Evolutionary conservation across 139 green algal genomes (phyloP), one percentile per base, ranked within the genome.

Genomic region (Axilococcus clingmanii): DNA sequence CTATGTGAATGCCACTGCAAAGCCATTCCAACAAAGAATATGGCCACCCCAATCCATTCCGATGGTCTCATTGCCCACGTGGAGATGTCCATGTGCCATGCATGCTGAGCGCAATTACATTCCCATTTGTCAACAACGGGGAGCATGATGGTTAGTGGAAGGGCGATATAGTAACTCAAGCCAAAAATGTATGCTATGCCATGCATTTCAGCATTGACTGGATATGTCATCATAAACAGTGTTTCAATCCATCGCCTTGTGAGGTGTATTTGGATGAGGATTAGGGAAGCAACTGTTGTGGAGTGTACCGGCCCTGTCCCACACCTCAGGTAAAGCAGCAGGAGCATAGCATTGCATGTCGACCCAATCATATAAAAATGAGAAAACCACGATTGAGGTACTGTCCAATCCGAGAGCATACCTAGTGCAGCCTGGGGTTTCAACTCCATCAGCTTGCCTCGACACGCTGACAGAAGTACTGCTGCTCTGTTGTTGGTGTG

Each of bases 171-270:
- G 60, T 90, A 89, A 45, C 73, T 48, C 20, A 48, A 48, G 12
- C 80, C 82, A 63, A 86, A 91, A 1, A 82, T 7, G 60, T 91
- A 91, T 0, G 82, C 82, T 17, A 91, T 70, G 19, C 72, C 29
- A 56, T 91, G 82, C 82, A 91, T 91, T n/a, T 55, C 49, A 1
- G 80, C 74, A 5, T 35, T 43, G 0, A 45, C 9, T 19, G 69
- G 69, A 59, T 72, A 78, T 15, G 42, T 24, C 68, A 86, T 74
- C 3, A 88, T 29, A 11, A 55, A 40, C 3, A 27, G 11, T 0
- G 75, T 83, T 55, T 90, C 81, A 1, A 63, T 16, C 27, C 72
- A 57, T 8, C 81, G 57, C 14, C 81, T 55, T 17, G 73, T 11
- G 9, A 88, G 59, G 50, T 89, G 81, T 11, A 82, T 7, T 52